These are phyloP conservation scores for Cercophora sp. DNA, from an alignment of 495 filamentous ascomycete species.

Conservation along the genomic window DNA sequence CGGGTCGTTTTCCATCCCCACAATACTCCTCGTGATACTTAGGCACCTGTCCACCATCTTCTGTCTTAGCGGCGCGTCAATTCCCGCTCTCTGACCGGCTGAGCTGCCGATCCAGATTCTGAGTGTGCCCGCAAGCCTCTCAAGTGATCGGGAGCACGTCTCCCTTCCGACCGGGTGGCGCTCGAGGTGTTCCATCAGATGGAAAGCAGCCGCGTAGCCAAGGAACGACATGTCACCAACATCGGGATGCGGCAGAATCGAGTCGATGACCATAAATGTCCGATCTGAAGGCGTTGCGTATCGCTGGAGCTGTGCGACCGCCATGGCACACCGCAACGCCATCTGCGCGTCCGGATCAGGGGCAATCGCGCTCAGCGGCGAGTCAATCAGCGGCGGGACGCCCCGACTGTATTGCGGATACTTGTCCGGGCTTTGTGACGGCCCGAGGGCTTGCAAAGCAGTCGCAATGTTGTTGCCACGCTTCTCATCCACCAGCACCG, in stretches of 20 bases:
- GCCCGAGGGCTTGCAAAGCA: constrained; percentile 51
- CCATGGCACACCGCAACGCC: constrained; percentile 78
- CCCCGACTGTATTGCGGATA: constrained; percentile 21
- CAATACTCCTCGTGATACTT: constrained; percentile 42
- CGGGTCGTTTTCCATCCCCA: constrained; percentile 51
- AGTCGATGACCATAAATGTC: constrained; percentile 43
- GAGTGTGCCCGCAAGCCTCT: constrained; percentile 49
- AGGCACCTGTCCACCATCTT: constrained; percentile 48
- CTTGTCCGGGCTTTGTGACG: constrained; percentile 43
- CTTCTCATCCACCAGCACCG: constrained; percentile 52
- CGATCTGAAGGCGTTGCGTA: constrained; percentile 37
- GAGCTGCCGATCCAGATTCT: constrained; percentile 52
- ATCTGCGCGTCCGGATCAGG: constrained; percentile 61
- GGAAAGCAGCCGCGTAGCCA: constrained; percentile 73
- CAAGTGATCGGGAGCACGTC: constrained; percentile 42
- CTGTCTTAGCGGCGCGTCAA: constrained; percentile 43
- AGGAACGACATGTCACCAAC: constrained; percentile 61
- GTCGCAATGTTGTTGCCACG: constrained; percentile 52
- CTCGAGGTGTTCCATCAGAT: constrained; percentile 57
- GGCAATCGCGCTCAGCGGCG: constrained; percentile 27
- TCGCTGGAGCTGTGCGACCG: constrained; percentile 62
- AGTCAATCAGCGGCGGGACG: constrained; percentile 26
- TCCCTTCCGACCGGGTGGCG: constrained; percentile 51
- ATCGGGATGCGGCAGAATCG: constrained; percentile 31
- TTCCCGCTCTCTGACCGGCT: constrained; percentile 38